Percentiles rank a stretch among this genome's conserved stretches.
Conservation (phyloP, 805 yeast genomes). For the Cyberlindnera euphorbiiphila region DNA sequence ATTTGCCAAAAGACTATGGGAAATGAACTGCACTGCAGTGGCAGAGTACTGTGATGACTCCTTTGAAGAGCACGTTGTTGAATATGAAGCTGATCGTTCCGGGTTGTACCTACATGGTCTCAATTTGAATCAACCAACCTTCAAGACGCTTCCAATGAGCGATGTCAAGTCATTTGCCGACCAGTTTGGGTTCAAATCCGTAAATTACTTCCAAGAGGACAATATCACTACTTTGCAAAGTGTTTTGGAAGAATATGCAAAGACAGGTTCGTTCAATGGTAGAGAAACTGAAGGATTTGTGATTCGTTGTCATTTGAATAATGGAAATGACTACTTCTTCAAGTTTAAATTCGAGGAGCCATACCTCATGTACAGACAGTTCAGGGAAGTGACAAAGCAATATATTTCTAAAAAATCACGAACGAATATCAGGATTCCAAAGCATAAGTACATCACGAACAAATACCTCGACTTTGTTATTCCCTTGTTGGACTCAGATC, state of each 20-base stretch:
- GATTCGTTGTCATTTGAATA: slow-evolving; percentile 51
- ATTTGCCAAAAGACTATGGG: slow-evolving; percentile 53
- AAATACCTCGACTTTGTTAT: slow-evolving; percentile 67
- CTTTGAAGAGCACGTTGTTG: slow-evolving; percentile 91
- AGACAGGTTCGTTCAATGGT: slow-evolving; percentile 66
- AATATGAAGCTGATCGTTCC: slow-evolving; percentile 58
- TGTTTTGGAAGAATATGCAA: slow-evolving; percentile 53
- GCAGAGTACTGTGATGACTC: slow-evolving; percentile 89
- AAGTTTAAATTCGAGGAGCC: slow-evolving; percentile 96
- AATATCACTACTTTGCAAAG: slow-evolving; percentile 39
- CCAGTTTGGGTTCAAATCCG: slow-evolving; percentile 65
- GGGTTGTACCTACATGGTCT: slow-evolving; percentile 92
- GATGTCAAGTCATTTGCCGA: slow-evolving; percentile 58
- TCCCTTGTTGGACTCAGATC: slow-evolving; percentile 48
- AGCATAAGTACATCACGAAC: slow-evolving; percentile 58
- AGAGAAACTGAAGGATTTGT: slow-evolving; percentile 93
- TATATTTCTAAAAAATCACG: slow-evolving; percentile 35
- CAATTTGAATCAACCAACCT: slow-evolving; percentile 60
- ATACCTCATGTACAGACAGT: slow-evolving; percentile 80
- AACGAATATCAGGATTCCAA: slow-evolving; percentile 37
- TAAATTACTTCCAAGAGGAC: slow-evolving; percentile 42
- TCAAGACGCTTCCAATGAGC: slow-evolving; percentile 61
- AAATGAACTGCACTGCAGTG: slow-evolving; percentile 69
- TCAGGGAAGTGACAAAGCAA: slow-evolving; percentile 80
- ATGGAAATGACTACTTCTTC: slow-evolving; percentile 60